Percentiles rank a stretch among this genome's conserved stretches.
phyloP scores from a whole-genome alignment of 164 flowering plant species.

The Sedum album region DNA sequence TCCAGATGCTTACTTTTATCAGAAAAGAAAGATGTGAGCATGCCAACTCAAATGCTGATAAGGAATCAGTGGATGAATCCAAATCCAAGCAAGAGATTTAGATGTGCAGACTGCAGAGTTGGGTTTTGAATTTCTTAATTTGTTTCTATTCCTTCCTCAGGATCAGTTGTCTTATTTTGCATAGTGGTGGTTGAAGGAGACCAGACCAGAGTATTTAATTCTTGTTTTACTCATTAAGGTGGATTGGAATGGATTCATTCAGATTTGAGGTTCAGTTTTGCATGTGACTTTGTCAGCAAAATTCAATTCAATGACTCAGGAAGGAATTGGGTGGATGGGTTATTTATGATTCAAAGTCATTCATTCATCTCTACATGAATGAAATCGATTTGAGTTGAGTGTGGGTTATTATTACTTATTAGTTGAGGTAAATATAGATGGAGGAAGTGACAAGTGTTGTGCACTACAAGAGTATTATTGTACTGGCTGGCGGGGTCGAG shows the following conservation, averaged over 20 bases:
- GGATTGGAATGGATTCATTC: no score
- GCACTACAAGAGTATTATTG: not conserved
- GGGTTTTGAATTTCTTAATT: not conserved
- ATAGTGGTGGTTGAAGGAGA: not conserved
- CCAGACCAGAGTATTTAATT: not conserved
- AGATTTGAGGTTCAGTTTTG: not conserved
- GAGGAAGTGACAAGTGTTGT: not conserved
- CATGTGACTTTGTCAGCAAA: slow-evolving; percentile 7
- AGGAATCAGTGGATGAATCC: not conserved
- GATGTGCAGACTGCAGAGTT: not conserved
- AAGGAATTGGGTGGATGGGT: not conserved
- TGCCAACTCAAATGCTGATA: slow-evolving; percentile 3
- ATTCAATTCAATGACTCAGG: not conserved
- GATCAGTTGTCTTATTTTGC: not conserved
- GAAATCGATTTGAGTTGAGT: no score
- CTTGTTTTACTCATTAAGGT: not conserved
- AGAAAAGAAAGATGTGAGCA: not conserved
- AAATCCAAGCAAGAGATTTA: slow-evolving; percentile 1
- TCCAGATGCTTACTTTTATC: not conserved
- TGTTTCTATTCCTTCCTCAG: not conserved
- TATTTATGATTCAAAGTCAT: not conserved
- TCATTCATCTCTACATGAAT: no score
- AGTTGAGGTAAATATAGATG: not conserved
- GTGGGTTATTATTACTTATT: no score
- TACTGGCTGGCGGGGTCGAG: not conserved